Conservation (phyloP, 2,329 filamentous ascomycete genomes). For the Pseudocercospora eumusae region DNA sequence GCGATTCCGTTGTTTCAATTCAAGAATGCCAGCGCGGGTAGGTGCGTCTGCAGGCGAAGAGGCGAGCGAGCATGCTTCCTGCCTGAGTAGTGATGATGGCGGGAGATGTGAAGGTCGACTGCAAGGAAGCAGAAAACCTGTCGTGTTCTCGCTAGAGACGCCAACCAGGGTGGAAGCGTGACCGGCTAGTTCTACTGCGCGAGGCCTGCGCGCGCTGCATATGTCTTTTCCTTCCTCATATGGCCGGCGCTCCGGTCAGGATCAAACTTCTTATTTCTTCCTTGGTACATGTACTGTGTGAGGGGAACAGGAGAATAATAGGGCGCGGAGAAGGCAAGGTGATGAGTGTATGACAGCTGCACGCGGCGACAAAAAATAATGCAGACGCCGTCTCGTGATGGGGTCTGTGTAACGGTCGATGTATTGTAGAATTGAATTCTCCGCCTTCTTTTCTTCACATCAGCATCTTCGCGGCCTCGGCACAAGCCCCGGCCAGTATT, state of each 20-base stretch:
- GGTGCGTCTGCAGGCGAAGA: conserved; percentile 18
- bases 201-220: conserved; percentile 8
- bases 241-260: neutral
- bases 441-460: neutral
- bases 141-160: conserved; percentile 18
- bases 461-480: neutral
- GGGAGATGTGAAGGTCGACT: no score
- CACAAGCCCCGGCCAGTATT: neutral
- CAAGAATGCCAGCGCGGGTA: conserved; percentile 22
- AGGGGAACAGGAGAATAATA: neutral
- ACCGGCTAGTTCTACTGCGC: conserved; percentile 9
- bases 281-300: no score
- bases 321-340: neutral
- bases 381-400: conserved; percentile 10
- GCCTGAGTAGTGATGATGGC: no score
- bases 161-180: conserved; percentile 13
- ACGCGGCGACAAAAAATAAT: neutral
- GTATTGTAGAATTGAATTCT: no score
- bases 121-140: conserved; percentile 17
- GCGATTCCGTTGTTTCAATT: conserved; percentile 18
- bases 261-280: no score
- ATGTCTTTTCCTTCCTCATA: neutral
- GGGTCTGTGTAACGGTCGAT: conserved; percentile 11
- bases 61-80: conserved; percentile 17
- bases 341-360: conserved; percentile 18